Base-by-base conservation (phyloP, 169 alveolate genomes). In the Plasmodium berghei region DNA sequence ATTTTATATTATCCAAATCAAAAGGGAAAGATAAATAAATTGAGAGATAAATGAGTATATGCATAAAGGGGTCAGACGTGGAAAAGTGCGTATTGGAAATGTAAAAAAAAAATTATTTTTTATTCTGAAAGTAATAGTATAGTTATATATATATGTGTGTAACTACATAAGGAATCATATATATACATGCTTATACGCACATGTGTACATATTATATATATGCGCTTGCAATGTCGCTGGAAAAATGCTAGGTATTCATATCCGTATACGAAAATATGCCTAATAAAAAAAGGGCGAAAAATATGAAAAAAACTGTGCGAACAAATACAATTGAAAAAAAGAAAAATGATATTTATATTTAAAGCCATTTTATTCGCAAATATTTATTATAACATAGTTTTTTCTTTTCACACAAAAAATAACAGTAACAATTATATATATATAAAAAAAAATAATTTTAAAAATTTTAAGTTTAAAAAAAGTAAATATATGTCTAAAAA, bases 351-450 rank as follows among this genome's bases (percentile, higher is more conserved):
- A 34, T 63, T 64, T 54, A 59, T 77, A 16, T 18, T 67, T 48
- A 64, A 77, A 69, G 89, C 56, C 49, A 62, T 77, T 42, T 26
- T 77, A 63, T 20, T 77, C 14, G 75, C 34, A 64, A 62, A 55
- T 45, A 20, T 77, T 62, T 77, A 54, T 72, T 72, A 72, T 34
- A 58, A n/a, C 69, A 40, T 16, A 49, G 72, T 69, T 24, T 52
- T 77, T 16, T 62, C 64, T 69, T 26, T 26, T 66, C 71, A 63
- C 28, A 49, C 56, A 64, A 66, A 77, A 18, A 74, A 24, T 66
- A 56, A 40, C 20, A n/a, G 45, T 63, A 58, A 64, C n/a, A 24
- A 55, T 2, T 54, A 22, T 45, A 45, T 77, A 63, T 48, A 28
- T 77, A 69, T 64, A 48, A 77, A 63, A 70, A 70, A 77, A 22